Conservation (phyloP, 176 grass and related monocot species). For the Cenchrus fungigraminus region DNA sequence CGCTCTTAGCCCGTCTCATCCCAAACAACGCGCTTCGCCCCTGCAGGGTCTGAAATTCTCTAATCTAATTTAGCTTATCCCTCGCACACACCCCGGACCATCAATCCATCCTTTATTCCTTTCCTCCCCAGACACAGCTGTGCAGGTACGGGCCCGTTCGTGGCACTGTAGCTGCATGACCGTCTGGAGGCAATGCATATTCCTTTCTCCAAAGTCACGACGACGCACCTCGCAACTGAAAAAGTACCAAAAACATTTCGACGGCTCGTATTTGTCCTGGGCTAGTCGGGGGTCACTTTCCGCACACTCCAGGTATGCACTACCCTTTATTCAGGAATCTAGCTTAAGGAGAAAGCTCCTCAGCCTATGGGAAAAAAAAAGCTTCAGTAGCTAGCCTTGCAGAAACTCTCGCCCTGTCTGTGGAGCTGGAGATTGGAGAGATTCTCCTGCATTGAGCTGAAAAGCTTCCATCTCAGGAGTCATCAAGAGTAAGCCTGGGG, state of each 20-base stretch:
- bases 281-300: conserved; percentile 24
- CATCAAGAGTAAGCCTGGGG: neutral
- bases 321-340: neutral
- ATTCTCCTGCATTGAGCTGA: neutral
- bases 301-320: neutral
- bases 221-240: neutral
- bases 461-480: neutral
- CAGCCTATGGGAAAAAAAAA: neutral
- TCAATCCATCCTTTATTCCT: neutral
- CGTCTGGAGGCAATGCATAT: neutral
- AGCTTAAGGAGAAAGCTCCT: too few relatives aligned
- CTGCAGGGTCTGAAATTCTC: neutral
- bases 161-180: neutral
- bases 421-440: neutral
- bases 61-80: conserved; percentile 4
- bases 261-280: neutral
- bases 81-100: neutral
- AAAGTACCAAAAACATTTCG: conserved; percentile 3
- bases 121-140: neutral
- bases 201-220: neutral
- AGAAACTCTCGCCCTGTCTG: neutral
- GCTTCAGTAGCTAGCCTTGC: neutral
- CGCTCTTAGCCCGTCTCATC: too few relatives aligned
- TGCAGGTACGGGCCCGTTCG: too few relatives aligned
- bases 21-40: too few relatives aligned